Conservation (phyloP, 164 flowering plant genomes). For the Akebia trifoliata region DNA sequence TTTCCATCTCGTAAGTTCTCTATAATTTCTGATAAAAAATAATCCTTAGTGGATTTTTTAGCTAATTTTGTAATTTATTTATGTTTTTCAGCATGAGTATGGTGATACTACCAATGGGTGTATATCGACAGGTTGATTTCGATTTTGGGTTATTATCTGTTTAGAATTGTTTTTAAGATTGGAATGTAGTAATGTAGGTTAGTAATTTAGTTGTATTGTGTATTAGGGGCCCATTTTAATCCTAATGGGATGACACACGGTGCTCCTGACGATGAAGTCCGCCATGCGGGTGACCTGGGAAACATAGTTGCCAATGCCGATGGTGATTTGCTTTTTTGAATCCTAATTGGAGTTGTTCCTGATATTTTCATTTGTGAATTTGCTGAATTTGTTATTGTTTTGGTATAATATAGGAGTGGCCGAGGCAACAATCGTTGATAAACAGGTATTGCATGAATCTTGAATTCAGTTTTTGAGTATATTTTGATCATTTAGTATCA, state of each 20-base stretch:
- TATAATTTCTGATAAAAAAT: no score
- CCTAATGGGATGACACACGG: slow-evolving; percentile 84
- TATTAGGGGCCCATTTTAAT: slow-evolving; percentile 77
- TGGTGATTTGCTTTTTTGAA: slow-evolving; percentile 39
- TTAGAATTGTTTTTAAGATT: not conserved
- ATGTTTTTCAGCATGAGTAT: slow-evolving; percentile 62
- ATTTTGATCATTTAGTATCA: not conserved
- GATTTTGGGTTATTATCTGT: not conserved
- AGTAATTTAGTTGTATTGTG: not conserved
- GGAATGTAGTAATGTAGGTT: not conserved
- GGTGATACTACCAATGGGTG: slow-evolving; percentile 97
- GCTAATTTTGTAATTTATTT: no score
- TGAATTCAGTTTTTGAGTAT: slow-evolving; percentile 1
- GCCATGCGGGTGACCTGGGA: slow-evolving; percentile 99
- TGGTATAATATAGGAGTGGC: slow-evolving; percentile 64
- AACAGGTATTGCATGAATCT: slow-evolving; percentile 44
- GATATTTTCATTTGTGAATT: not conserved
- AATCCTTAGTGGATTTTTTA: no score
- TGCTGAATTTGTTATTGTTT: not conserved
- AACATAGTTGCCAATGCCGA: slow-evolving; percentile 91
- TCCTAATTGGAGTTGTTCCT: not conserved
- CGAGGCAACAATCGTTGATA: slow-evolving; percentile 82
- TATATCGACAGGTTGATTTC: slow-evolving; percentile 71
- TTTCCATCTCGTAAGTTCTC: slow-evolving; percentile 62
- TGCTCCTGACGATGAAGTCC: slow-evolving; percentile 86